Evolutionary conservation across 78 protist genomes (phyloP).

Genomic region (Thecamonas trahens): DNA sequence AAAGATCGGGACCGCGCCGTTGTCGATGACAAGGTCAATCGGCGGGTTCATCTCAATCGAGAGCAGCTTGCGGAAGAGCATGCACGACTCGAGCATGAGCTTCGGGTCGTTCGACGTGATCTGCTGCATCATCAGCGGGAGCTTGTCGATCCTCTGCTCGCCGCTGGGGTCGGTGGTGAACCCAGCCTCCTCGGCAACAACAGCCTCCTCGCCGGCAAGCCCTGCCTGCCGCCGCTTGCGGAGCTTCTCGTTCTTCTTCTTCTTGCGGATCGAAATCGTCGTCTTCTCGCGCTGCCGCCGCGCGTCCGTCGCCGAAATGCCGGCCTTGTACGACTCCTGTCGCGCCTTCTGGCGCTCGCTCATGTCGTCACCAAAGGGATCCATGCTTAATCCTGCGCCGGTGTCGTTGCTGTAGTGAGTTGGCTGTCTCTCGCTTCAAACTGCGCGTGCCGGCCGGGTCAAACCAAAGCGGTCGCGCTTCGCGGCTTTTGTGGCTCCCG

Average conservation of each 20-base stretch:
- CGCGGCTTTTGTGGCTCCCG: too few species aligned
- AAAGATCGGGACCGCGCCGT: slow-evolving; percentile 82
- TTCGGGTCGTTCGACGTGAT: slow-evolving; percentile 8
- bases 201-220: neutral
- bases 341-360: slow-evolving; percentile 37
- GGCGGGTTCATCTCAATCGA: slow-evolving; percentile 87
- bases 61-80: slow-evolving; percentile 72
- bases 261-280: slow-evolving; percentile 64
- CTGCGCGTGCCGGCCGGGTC: too few species aligned
- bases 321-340: slow-evolving; percentile 27
- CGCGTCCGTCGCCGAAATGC: slow-evolving; percentile 41
- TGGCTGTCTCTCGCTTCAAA: too few species aligned
- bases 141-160: neutral
- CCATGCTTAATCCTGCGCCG: too few species aligned
- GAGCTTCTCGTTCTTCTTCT: slow-evolving; percentile 58
- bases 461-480: too few species aligned
- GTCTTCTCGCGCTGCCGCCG: slow-evolving; percentile 64
- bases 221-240: slow-evolving; percentile 48
- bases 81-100: slow-evolving; percentile 24
- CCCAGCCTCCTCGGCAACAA: neutral
- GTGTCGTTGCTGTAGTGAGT: too few species aligned
- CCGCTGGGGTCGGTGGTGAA: neutral
- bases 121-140: neutral
- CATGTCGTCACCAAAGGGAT: too few species aligned
- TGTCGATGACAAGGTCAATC: slow-evolving; percentile 78